Conservation (phyloP, 2,329 filamentous ascomycete genomes). For the Lasiodiplodia theobromae region DNA sequence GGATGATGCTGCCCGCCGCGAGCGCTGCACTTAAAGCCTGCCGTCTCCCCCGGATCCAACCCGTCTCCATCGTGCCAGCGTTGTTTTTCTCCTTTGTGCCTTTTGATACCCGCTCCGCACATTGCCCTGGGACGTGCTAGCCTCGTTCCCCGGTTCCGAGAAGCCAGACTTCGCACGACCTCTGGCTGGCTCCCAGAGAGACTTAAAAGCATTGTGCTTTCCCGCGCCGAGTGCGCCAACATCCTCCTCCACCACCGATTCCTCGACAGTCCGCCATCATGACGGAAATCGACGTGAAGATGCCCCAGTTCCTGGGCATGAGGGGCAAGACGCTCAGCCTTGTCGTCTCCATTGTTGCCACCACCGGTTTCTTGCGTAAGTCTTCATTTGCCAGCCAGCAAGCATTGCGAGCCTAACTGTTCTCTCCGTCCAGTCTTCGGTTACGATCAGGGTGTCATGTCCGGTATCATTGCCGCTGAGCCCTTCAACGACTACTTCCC, state of each 20-base stretch:
- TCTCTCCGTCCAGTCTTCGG: conserved; percentile 53
- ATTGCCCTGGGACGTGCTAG: conserved; percentile 13
- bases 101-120: conserved; percentile 5
- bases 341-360: conserved; percentile 68
- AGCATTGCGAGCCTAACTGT: background rate
- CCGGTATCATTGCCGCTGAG: conserved; percentile 45
- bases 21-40: conserved; percentile 12
- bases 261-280: conserved; percentile 38
- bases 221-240: conserved; percentile 3
- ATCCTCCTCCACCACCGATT: background rate
- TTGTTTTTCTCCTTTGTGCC: background rate
- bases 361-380: conserved; percentile 63
- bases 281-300: conserved; percentile 22
- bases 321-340: conserved; percentile 64
- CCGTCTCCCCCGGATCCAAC: conserved; percentile 21
- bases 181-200: conserved; percentile 24
- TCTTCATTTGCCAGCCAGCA: background rate
- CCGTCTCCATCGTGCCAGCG: conserved; percentile 20
- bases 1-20: conserved; percentile 16
- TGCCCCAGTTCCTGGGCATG: conserved; percentile 63
- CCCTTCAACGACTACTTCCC: conserved; percentile 49
- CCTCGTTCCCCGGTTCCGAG: conserved; percentile 20
- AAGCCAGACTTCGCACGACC: conserved; percentile 8
- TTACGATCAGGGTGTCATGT: conserved; percentile 58
- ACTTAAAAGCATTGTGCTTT: background rate